Percentiles rank a stretch among this genome's conserved stretches.
phyloP scores from a whole-genome alignment of 2,329 filamentous ascomycete species.

The Fusarium tjaetaba region DNA sequence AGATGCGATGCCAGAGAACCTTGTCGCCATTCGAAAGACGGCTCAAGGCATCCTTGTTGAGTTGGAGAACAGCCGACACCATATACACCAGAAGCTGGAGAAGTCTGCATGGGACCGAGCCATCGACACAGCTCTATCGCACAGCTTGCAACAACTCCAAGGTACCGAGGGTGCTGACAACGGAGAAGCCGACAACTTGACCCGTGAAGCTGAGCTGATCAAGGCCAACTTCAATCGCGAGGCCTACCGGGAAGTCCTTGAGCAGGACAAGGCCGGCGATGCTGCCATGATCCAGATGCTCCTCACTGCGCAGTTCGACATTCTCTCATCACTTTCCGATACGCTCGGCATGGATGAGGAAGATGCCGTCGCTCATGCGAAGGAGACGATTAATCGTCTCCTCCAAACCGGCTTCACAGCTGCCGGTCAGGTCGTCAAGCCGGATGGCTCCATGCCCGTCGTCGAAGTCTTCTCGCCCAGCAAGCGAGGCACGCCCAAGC shows the following conservation, averaged over 20 bases:
- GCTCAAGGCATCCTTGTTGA: constrained; percentile 90
- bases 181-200: constrained; percentile 74
- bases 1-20: constrained; percentile 72
- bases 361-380: constrained; percentile 83
- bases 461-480: constrained; percentile 76
- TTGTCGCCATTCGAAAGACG: constrained; percentile 83
- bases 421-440: constrained; percentile 86
- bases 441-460: constrained; percentile 74
- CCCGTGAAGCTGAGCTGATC: constrained; percentile 85
- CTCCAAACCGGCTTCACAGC: constrained; percentile 79
- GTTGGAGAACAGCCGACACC: constrained; percentile 87
- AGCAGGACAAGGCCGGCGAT: constrained; percentile 86
- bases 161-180: constrained; percentile 60
- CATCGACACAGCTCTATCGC: constrained; percentile 87
- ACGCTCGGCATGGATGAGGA: constrained; percentile 85
- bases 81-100: constrained; percentile 85
- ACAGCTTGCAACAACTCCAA: constrained; percentile 82
- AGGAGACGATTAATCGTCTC: constrained; percentile 78
- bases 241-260: constrained; percentile 77
- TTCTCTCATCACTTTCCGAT: constrained; percentile 82
- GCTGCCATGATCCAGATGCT: constrained; percentile 82
- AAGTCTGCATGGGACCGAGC: constrained; percentile 87
- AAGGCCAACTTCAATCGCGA: constrained; percentile 86
- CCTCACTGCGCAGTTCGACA: constrained; percentile 91
- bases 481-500: constrained; percentile 80